Percentiles rank a stretch among this genome's conserved stretches.
Conservation (phyloP, 768 basidiomycete species). For the Phylloporus sp. region DNA sequence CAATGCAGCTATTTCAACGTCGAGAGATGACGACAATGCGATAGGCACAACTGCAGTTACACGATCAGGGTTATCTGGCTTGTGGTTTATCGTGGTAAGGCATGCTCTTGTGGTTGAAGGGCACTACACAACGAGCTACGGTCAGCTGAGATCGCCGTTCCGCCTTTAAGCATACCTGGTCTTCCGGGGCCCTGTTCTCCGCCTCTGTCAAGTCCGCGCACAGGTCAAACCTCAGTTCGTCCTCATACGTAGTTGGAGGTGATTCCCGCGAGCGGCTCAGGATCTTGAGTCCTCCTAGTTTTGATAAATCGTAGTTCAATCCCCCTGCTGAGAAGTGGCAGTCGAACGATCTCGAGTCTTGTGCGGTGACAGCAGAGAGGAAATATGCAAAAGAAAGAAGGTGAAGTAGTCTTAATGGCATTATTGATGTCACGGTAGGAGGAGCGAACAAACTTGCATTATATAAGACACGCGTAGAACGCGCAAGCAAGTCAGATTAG, state of each 20-base stretch:
- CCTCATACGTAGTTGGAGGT: slow-evolving; percentile 60
- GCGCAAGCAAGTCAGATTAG: slow-evolving; percentile 21
- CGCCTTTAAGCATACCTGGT: slow-evolving; percentile 54
- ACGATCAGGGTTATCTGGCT: slow-evolving; percentile 49
- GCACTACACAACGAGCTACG: slow-evolving; percentile 45
- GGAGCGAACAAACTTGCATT: slow-evolving; percentile 9
- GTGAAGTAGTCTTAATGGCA: slow-evolving; percentile 14
- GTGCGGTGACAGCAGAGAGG: slow-evolving; percentile 28
- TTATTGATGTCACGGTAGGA: too few species aligned
- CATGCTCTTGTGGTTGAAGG: slow-evolving; percentile 65
- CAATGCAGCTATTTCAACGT: slow-evolving; percentile 24
- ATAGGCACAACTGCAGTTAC: slow-evolving; percentile 74
- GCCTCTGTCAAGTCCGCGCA: slow-evolving; percentile 53
- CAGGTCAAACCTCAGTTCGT: slow-evolving; percentile 61
- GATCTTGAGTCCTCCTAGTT: slow-evolving; percentile 47
- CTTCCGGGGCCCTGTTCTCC: slow-evolving; percentile 44
- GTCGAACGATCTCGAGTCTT: slow-evolving; percentile 43
- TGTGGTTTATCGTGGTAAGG: slow-evolving; percentile 61
- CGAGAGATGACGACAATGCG: slow-evolving; percentile 37
- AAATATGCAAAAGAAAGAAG: slow-evolving; percentile 15
- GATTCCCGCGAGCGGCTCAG: slow-evolving; percentile 47
- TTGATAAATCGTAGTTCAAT: slow-evolving; percentile 55
- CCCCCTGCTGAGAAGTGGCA: slow-evolving; percentile 44
- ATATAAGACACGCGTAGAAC: slow-evolving; percentile 33
- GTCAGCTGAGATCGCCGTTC: not conserved